These are phyloP conservation scores for Trichoderma parareesei DNA, from an alignment of 495 filamentous ascomycete species.

Conservation along the genomic window DNA sequence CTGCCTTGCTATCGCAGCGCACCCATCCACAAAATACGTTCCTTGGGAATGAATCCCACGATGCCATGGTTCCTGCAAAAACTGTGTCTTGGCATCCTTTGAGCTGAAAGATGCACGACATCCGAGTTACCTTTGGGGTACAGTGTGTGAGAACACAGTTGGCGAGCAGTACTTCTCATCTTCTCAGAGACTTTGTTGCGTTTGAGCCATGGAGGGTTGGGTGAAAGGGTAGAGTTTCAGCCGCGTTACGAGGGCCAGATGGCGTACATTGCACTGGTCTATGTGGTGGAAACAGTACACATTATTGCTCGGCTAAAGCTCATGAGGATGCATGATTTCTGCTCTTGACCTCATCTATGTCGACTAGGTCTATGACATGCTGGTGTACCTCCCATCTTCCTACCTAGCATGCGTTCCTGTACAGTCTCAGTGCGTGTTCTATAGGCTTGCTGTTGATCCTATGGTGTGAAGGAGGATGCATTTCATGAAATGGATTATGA, in stretches of 20 bases:
- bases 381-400: background rate
- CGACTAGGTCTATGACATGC: background rate
- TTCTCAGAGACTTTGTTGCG: background rate
- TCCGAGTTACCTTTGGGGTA: background rate
- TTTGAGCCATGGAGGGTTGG: background rate
- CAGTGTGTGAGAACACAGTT: background rate
- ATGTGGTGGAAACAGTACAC: slow-evolving; percentile 6
- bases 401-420: background rate
- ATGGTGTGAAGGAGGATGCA: background rate
- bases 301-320: background rate
- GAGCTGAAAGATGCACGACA: background rate
- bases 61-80: background rate
- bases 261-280: background rate
- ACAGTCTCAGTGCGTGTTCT: background rate
- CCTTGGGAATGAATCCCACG: background rate
- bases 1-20: background rate
- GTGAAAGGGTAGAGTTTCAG: background rate
- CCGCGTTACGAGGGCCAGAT: background rate
- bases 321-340: slow-evolving; percentile 1
- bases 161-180: background rate
- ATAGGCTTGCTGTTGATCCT: background rate
- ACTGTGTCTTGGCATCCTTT: background rate
- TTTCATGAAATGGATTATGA: background rate
- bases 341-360: background rate
- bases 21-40: slow-evolving; percentile 10